phyloP scores from a whole-genome alignment of 1,284 basidiomycete genomes.

The Filobasidium uniguttulatum region DNA sequence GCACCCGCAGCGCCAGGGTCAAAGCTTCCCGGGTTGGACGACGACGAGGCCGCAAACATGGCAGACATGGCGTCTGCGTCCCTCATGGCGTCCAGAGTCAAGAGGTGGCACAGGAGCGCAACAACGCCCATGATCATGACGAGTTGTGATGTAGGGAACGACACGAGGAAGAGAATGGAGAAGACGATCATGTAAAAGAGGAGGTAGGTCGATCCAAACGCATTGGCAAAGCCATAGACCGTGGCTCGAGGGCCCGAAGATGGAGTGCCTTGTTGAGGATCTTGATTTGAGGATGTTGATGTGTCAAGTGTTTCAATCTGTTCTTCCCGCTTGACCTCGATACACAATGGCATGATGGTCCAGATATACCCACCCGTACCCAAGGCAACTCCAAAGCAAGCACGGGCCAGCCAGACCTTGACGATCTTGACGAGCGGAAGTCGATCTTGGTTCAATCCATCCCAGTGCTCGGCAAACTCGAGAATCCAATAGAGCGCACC shows the following conservation, averaged over 20 bases:
- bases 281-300: background rate
- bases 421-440: slow-evolving; percentile 39
- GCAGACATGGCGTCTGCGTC: slow-evolving; percentile 48
- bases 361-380: slow-evolving; percentile 51
- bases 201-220: slow-evolving; percentile 73
- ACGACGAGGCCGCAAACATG: slow-evolving; percentile 21
- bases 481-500: slow-evolving; percentile 59
- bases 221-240: slow-evolving; percentile 78
- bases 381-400: slow-evolving; percentile 44
- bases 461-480: slow-evolving; percentile 53
- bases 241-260: slow-evolving; percentile 43
- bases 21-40: slow-evolving; percentile 26
- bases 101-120: slow-evolving; percentile 56
- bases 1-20: slow-evolving; percentile 40
- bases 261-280: slow-evolving; percentile 19
- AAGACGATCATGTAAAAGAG: slow-evolving; percentile 62
- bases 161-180: slow-evolving; percentile 49
- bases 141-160: slow-evolving; percentile 70
- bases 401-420: slow-evolving; percentile 52
- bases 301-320: slow-evolving; percentile 23
- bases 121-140: slow-evolving; percentile 51
- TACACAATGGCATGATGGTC: slow-evolving; percentile 55
- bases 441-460: slow-evolving; percentile 26
- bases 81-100: slow-evolving; percentile 62
- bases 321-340: slow-evolving; percentile 45